Evolutionary conservation across 768 basidiomycete genomes (phyloP).

Genomic region (Trametes meyenii): DNA sequence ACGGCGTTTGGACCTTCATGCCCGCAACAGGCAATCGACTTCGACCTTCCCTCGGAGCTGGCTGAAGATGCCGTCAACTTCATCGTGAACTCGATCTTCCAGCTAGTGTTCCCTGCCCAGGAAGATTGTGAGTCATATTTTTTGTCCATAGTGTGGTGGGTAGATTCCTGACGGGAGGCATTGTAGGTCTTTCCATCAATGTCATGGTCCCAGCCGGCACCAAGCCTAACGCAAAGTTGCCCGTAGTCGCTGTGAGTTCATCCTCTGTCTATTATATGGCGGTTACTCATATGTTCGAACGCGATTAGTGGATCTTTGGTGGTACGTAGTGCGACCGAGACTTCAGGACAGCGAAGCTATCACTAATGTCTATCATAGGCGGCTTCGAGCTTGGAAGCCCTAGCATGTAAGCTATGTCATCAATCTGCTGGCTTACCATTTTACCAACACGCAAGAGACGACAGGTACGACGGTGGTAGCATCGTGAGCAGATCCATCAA

Average conservation of each 20-base stretch:
- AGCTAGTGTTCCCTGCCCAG: slow-evolving; percentile 10
- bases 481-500: slow-evolving; percentile 50
- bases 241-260: slow-evolving; percentile 22
- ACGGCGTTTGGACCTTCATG: slow-evolving; percentile 43
- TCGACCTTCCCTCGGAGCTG: slow-evolving; percentile 23
- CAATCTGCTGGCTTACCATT: too few relatives aligned
- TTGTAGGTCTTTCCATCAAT: slow-evolving; percentile 31
- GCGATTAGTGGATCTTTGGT: slow-evolving; percentile 32
- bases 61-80: slow-evolving; percentile 25
- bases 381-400: slow-evolving; percentile 46
- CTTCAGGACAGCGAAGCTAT: too few relatives aligned
- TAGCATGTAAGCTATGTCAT: slow-evolving; percentile 4
- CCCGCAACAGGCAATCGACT: slow-evolving; percentile 39
- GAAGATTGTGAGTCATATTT: slow-evolving; percentile 18
- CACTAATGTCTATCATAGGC: slow-evolving; percentile 27
- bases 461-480: slow-evolving; percentile 46
- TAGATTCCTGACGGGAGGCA: background rate
- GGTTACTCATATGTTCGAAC: background rate
- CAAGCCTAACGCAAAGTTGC: slow-evolving; percentile 19
- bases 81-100: slow-evolving; percentile 20
- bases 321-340: slow-evolving; percentile 8
- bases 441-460: too few relatives aligned
- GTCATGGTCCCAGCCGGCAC: slow-evolving; percentile 27
- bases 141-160: background rate
- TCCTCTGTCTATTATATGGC: background rate